Evolutionary conservation across 2,329 filamentous ascomycete genomes (phyloP), one percentile per base, ranked within the genome.

Genomic region (Colletotrichum higginsianum): DNA sequence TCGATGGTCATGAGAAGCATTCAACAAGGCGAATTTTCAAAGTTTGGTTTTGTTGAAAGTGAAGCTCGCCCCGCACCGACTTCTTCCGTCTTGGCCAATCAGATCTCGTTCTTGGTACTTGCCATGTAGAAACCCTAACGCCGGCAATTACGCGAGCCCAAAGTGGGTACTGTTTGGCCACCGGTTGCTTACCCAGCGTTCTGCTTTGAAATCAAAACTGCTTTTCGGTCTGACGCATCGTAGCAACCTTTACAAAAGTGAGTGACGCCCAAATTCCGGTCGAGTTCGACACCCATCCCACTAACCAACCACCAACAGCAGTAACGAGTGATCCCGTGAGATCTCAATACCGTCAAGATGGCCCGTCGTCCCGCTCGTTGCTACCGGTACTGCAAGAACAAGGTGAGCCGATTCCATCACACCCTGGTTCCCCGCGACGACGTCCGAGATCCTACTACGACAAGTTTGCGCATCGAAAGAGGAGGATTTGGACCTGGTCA

Each of bases 371-470:
- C 96, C 84, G 96, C 96, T 84, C 94, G 96, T 90, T 99, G 96
- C 90, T 99, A 98, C 92, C 93, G 96, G 85, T 99, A 99, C 94
- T 99, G 96, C 95, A 99, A 99, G 94, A 99, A 98, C 93, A 98
- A 98, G 95, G 95, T 97, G 85, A 88, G 93, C 63, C 52, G 16
- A 40, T 60, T 30, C 40, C 42, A 35, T 53, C 42, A 50, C 30
- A 38, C 18, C 52, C 40, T 71, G 58, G 42, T 60, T 61, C 44
- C 30, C 26, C 44, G 47, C 69, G 65, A 53, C 52, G 26, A 64
- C 46, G 15, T 40, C 40, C 65, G 66, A 60, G 12, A 60, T 26
- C 15, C 23, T n/a, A 58, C 15, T 12, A 58, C 50, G 26, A 67
- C 70, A 74, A 61, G n/a, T 67, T 67, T 30, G 57, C 70, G 65